A percentile compares a stretch with the other conserved stretches of the same genome.
phyloP scores from a whole-genome alignment of 192 early-diverging fungal genomes.

The Funneliformis geosporum region DNA sequence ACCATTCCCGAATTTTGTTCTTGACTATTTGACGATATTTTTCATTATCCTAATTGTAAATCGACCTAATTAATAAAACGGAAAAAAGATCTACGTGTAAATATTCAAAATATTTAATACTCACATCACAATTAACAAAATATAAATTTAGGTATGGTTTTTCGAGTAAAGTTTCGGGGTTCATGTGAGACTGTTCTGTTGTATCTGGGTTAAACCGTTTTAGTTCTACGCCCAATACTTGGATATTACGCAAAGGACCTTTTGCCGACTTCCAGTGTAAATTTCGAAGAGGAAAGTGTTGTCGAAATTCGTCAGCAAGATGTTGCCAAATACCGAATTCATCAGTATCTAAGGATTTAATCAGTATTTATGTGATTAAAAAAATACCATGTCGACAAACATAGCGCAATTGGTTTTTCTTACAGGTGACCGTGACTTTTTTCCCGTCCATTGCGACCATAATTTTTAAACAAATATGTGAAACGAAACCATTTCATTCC shows the following conservation, averaged over 20 bases:
- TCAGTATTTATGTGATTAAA: neutral
- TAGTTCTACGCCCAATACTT: slow-evolving; percentile 60
- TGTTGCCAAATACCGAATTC: slow-evolving; percentile 64
- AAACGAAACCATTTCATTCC: too few species aligned
- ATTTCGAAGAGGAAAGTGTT: slow-evolving; percentile 78
- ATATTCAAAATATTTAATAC: neutral
- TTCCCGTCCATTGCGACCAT: slow-evolving; percentile 29
- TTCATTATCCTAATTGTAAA: slow-evolving; percentile 68
- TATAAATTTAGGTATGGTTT: slow-evolving; percentile 78
- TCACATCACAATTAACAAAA: slow-evolving; percentile 78
- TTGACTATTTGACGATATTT: slow-evolving; percentile 65
- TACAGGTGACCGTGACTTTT: slow-evolving; percentile 49
- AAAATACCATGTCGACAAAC: neutral
- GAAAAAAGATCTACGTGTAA: neutral
- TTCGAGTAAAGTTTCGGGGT: slow-evolving; percentile 45
- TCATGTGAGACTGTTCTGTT: slow-evolving; percentile 41
- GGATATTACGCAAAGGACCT: slow-evolving; percentile 61
- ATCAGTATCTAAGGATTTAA: slow-evolving; percentile 47
- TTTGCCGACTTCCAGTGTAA: slow-evolving; percentile 75
- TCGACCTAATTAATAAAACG: neutral
- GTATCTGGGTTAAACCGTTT: slow-evolving; percentile 50
- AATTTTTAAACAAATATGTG: neutral
- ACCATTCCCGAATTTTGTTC: slow-evolving; percentile 77
- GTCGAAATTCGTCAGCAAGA: slow-evolving; percentile 63
- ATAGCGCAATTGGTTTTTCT: slow-evolving; percentile 1